Base-by-base conservation (phyloP, 768 basidiomycete species). In the Leucogyrophana mollusca region DNA sequence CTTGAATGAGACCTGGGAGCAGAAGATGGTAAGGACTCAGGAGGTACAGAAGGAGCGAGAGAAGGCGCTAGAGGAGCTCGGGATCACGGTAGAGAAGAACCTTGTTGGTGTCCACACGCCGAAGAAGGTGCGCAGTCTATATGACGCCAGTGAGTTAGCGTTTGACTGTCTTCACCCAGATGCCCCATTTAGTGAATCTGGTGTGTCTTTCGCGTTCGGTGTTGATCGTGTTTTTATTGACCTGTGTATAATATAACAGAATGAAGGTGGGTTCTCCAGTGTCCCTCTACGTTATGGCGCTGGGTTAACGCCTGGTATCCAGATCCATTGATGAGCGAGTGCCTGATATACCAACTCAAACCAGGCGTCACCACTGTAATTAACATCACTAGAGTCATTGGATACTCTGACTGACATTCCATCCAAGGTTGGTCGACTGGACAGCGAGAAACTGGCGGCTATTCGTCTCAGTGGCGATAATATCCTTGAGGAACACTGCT, bases 281-380 rank as follows among this genome's bases (percentile, higher is more conserved):
- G n/a, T n/a, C n/a, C n/a, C n/a, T n/a, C n/a, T n/a, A n/a, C n/a
- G n/a, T n/a, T n/a, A n/a, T n/a, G n/a, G n/a, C n/a, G n/a, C n/a
- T n/a, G n/a, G n/a, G n/a, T n/a, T n/a, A n/a, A n/a, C n/a, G n/a
- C n/a, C 38, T 52, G 30, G 38, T 21, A 16, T 45, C 51, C 50
- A 90, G 93, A 96, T 73, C 94, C 94, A 40, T 76, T 96, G 41
- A 96, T 96, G 93, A 92, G 90, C 61, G 94, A 96, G 72, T 94
- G 91, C 69, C 70, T 93, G 58, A 87, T 91, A 56, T 90, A 98
- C 63, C 94, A 95, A 62, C 77, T 97, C 57, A 95, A 95, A 62
- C 80, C 73, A 7, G 94, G 94, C 14, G 78, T 75, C 56, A 93
- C 91, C 4, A 76, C 86, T 58, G 90, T 82, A 65, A 79, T 71